A percentile compares a stretch with the other conserved stretches of the same genome.
These are phyloP conservation scores for Nakaseomyces sp. DNA, from an alignment of 1,139 yeast genomes.

Conservation along the genomic window DNA sequence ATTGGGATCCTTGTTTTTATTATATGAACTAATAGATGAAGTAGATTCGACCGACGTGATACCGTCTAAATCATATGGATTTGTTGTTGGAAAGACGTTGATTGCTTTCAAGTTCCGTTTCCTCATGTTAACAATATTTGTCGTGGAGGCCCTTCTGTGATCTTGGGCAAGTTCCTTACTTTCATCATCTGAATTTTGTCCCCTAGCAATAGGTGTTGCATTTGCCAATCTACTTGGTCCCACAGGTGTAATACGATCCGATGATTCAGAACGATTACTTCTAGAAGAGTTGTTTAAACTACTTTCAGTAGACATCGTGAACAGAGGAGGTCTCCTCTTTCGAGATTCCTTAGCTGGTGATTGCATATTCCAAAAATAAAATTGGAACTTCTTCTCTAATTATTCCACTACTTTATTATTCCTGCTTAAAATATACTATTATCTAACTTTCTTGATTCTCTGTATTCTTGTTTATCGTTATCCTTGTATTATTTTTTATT, in stretches of 20 bases:
- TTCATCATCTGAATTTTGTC: neutral
- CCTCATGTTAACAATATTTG: slow-evolving; percentile 2
- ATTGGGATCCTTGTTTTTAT: slow-evolving; percentile 1
- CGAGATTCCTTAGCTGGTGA: neutral
- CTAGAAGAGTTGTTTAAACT: neutral
- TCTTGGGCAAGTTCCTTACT: neutral
- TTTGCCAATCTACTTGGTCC: neutral
- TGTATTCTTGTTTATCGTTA: no score
- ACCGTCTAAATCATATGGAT: slow-evolving; percentile 2
- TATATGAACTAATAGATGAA: neutral
- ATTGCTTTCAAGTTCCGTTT: neutral
- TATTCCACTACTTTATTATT: no score
- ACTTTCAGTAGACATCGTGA: slow-evolving; percentile 3
- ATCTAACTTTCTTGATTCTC: no score
- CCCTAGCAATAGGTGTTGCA: neutral
- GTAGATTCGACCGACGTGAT: neutral
- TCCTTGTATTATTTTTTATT: no score
- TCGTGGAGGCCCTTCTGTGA: neutral
- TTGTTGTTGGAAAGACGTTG: neutral
- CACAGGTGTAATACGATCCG: neutral
- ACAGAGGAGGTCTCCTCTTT: slow-evolving; percentile 3
- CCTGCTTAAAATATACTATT: no score
- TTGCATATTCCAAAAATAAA: neutral
- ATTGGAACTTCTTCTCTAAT: no score
- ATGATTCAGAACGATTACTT: neutral